Percentiles rank a stretch among this genome's conserved stretches.
These are phyloP conservation scores for Leonotis leonurus DNA, from an alignment of 257 asterid species.

Conservation along the genomic window DNA sequence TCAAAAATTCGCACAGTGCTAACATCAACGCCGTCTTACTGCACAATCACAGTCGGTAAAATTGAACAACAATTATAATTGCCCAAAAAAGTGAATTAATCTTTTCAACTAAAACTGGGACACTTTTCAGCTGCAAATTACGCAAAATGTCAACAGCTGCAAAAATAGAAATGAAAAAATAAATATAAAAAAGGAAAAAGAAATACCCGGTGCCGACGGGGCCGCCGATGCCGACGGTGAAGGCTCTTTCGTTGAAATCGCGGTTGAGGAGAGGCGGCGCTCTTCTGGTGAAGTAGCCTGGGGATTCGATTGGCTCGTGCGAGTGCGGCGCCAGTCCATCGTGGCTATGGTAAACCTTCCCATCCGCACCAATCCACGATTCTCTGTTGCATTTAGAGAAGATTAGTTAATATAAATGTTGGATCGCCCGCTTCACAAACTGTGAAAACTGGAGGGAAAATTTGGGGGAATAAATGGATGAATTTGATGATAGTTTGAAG, in stretches of 20 bases:
- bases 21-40: conserved; percentile 92
- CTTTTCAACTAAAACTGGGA: too few species aligned
- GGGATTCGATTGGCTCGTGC: conserved; percentile 82
- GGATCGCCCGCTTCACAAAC: too few species aligned
- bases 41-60: conserved; percentile 18
- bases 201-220: conserved; percentile 96
- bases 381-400: conserved; percentile 35
- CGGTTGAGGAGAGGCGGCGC: conserved; percentile 73
- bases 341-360: conserved; percentile 89
- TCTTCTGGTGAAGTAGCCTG: conserved; percentile 83
- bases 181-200: background rate
- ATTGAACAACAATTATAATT: background rate
- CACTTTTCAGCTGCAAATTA: too few species aligned
- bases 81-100: background rate
- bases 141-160: too few species aligned
- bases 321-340: conserved; percentile 95
- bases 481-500: background rate
- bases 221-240: conserved; percentile 96
- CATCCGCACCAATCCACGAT: conserved; percentile 76
- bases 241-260: conserved; percentile 78
- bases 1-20: conserved; percentile 62
- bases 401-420: background rate
- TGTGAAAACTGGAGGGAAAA: too few species aligned
- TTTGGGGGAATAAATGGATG: background rate
- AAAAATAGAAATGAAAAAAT: too few species aligned